phyloP scores from a whole-genome alignment of 2,329 filamentous ascomycete genomes.

The Penicillium sp. region DNA sequence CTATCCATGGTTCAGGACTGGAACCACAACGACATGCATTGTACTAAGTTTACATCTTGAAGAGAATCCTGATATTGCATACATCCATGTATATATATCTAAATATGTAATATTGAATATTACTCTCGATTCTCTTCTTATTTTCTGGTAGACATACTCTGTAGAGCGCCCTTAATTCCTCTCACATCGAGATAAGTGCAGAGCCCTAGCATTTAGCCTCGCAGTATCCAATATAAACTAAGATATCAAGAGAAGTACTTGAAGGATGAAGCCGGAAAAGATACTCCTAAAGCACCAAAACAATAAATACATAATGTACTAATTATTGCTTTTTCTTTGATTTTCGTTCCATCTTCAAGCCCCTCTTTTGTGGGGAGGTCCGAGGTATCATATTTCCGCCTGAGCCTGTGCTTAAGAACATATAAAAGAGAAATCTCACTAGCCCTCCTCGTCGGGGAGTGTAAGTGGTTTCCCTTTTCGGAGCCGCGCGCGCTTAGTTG shows the following conservation, averaged over 20 bases:
- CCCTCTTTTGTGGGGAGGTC: conserved; percentile 22
- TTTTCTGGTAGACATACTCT: not conserved
- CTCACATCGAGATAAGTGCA: not conserved
- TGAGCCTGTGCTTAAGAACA: conserved; percentile 14
- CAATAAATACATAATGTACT: not conserved
- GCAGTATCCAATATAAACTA: not conserved
- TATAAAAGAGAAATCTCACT: conserved; percentile 14
- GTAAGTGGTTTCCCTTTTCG: conserved; percentile 26
- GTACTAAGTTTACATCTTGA: too few relatives aligned
- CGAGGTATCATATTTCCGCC: conserved; percentile 35
- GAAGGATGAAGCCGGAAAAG: not conserved
- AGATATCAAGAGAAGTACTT: not conserved
- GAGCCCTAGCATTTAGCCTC: not conserved
- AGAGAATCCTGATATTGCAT: not conserved
- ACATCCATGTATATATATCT: not conserved
- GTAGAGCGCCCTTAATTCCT: not conserved
- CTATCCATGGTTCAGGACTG: conserved; percentile 29
- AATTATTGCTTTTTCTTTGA: conserved; percentile 18
- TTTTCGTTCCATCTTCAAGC: conserved; percentile 17
- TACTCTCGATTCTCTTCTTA: not conserved
- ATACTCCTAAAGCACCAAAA: not conserved
- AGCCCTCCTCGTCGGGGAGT: conserved; percentile 14
- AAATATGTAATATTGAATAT: too few relatives aligned
- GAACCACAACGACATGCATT: not conserved
- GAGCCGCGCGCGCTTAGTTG: conserved; percentile 24